phyloP scores from a whole-genome alignment of 345 rosid species.

The Salix caprea region DNA sequence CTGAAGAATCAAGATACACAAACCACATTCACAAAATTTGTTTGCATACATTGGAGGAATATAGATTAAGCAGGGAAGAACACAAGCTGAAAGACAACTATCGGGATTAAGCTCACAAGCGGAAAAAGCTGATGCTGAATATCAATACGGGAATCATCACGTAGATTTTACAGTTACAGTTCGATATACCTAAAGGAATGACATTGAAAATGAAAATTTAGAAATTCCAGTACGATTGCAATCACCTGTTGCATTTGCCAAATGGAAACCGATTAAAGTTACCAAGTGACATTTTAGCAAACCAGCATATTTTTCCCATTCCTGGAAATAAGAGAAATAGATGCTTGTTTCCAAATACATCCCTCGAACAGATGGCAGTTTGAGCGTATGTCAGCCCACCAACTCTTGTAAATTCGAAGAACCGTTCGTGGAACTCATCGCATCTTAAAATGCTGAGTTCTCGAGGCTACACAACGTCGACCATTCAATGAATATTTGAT shows the following conservation, averaged over 20 bases:
- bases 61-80: background rate
- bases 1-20: too few species aligned
- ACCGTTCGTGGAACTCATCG: constrained; percentile 1
- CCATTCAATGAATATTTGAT: constrained; percentile 73
- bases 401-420: background rate
- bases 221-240: background rate
- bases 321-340: background rate
- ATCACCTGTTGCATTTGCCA: background rate
- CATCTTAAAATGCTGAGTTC: constrained; percentile 73
- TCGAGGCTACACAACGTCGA: constrained; percentile 50
- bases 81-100: too few species aligned
- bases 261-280: background rate
- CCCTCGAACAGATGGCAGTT: background rate
- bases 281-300: background rate
- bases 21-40: background rate
- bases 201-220: background rate
- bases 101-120: too few species aligned
- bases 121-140: too few species aligned
- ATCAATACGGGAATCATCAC: background rate
- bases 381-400: background rate
- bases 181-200: background rate
- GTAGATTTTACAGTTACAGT: background rate
- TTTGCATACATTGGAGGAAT: background rate
- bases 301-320: background rate
- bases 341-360: background rate